A percentile compares a stretch with the other conserved stretches of the same genome.
Evolutionary conservation across 257 asterid species (phyloP).

Genomic region (Fraxinus anomala): DNA sequence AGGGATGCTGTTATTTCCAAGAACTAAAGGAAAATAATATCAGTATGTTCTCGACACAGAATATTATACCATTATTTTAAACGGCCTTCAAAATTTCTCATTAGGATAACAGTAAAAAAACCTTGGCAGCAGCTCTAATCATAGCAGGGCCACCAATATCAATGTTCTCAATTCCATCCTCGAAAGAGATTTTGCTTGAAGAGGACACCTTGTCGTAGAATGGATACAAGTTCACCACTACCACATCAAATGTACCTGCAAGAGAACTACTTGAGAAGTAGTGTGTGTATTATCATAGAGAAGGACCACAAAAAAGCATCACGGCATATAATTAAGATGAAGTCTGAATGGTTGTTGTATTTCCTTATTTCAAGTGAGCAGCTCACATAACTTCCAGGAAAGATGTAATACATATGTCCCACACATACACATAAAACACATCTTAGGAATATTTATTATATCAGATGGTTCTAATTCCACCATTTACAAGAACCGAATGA

Average conservation of each 20-base stretch:
- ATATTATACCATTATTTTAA: not conserved
- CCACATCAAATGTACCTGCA: slow-evolving; percentile 93
- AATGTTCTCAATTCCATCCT: slow-evolving; percentile 93
- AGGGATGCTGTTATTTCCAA: not conserved
- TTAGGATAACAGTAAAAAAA: slow-evolving; percentile 19
- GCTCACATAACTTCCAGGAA: not conserved
- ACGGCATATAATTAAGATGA: slow-evolving; percentile 3
- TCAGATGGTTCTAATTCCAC: not conserved
- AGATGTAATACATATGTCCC: not conserved
- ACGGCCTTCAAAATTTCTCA: slow-evolving; percentile 15
- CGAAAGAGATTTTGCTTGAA: slow-evolving; percentile 72
- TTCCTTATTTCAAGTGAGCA: not conserved
- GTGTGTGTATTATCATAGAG: slow-evolving; percentile 16
- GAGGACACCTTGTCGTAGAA: slow-evolving; percentile 87
- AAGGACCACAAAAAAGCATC: slow-evolving; percentile 14
- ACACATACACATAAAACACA: not conserved
- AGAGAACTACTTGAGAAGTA: slow-evolving; percentile 20
- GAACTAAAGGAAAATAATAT: not conserved
- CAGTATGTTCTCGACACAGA: not conserved
- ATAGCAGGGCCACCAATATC: slow-evolving; percentile 99
- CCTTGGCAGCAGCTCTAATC: slow-evolving; percentile 99
- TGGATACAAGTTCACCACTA: slow-evolving; percentile 94
- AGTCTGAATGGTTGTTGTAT: not conserved
- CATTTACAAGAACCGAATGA: not conserved
- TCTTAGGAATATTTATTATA: not conserved